Base-by-base conservation (phyloP, 441 rosid genomes). In the Omphalea diandra region DNA sequence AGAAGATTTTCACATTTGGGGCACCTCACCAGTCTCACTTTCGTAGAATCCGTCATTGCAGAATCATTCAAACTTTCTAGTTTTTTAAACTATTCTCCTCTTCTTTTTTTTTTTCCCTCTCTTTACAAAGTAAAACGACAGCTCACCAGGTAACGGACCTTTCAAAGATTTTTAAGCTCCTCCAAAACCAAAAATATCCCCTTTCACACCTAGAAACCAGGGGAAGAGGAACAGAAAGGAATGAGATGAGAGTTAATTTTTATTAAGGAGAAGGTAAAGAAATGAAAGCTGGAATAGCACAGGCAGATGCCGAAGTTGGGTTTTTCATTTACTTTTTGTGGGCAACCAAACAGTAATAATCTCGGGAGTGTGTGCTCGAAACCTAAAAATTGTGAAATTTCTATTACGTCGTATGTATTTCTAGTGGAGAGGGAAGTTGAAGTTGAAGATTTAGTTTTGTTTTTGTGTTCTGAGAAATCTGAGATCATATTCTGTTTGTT, bases 1-100 rank as follows among this genome's bases (percentile, higher is more conserved):
- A 94, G 89, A 73, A 94, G 84, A 79, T 88, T 92, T 63, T 89
- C 83, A 74, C 99, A 94, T 79, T 90, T 90, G 10, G 99, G 99
- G 76, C 99, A 94, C 57, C 96, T 81, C 50, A 94, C 98, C 61
- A 92, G 82, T 76, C 91, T 86, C 60, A 85, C 79, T 73, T 89
- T 71, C 62, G 84, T 68, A 12, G 90, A 81, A 68, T 85, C 98
- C 55, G 86, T 85, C 97, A 87, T 89, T 75, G 20, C 32, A 60
- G 67, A 63, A 77, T 26, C 77, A 79, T 75, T 75, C 83, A 68
- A 72, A n/a, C n/a, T n/a, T n/a, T n/a, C n/a, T n/a, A n/a, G n/a
- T n/a, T n/a, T n/a, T n/a, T n/a, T n/a, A n/a, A n/a, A n/a, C n/a
- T n/a, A n/a, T n/a, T n/a, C n/a, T n/a, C n/a, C n/a, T n/a, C n/a